A percentile compares a stretch with the other conserved stretches of the same genome.
These are phyloP conservation scores for Herpetospermum pedunculosum DNA, from an alignment of 306 rosid species.

Conservation along the genomic window DNA sequence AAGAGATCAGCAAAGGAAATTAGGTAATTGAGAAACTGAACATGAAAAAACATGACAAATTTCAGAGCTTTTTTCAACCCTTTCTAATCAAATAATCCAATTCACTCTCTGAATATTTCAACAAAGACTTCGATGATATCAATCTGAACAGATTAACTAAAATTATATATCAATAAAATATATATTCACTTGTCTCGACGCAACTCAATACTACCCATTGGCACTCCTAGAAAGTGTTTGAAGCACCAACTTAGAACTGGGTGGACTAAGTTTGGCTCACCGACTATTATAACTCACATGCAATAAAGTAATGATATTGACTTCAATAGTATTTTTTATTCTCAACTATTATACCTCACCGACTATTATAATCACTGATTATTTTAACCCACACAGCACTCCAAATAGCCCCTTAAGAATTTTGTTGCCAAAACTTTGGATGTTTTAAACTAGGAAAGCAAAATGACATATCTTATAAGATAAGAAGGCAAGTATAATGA, in stretches of 20 bases:
- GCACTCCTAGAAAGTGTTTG: too few relatives aligned
- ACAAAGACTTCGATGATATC: background rate
- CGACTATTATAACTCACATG: too few relatives aligned
- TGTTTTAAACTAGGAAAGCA: background rate
- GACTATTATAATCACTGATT: too few relatives aligned
- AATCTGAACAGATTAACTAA: background rate
- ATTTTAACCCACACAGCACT: too few relatives aligned
- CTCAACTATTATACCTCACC: too few relatives aligned
- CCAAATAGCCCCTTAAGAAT: too few relatives aligned
- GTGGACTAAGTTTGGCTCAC: too few relatives aligned
- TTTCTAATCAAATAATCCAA: background rate
- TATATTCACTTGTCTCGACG: background rate
- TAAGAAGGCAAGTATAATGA: background rate
- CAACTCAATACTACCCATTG: background rate
- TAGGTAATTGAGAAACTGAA: background rate
- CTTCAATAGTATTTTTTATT: too few relatives aligned
- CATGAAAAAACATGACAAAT: background rate
- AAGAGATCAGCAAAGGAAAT: background rate
- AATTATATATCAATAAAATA: background rate
- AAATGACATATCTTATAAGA: background rate
- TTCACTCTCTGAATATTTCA: background rate
- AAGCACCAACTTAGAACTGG: too few relatives aligned
- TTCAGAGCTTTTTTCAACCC: background rate
- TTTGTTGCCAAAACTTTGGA: background rate
- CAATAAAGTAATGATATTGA: too few relatives aligned